Percentiles rank a stretch among this genome's conserved stretches.
Evolutionary conservation across 2,329 filamentous ascomycete species (phyloP).

Genomic region (Curvularia spicifera): DNA sequence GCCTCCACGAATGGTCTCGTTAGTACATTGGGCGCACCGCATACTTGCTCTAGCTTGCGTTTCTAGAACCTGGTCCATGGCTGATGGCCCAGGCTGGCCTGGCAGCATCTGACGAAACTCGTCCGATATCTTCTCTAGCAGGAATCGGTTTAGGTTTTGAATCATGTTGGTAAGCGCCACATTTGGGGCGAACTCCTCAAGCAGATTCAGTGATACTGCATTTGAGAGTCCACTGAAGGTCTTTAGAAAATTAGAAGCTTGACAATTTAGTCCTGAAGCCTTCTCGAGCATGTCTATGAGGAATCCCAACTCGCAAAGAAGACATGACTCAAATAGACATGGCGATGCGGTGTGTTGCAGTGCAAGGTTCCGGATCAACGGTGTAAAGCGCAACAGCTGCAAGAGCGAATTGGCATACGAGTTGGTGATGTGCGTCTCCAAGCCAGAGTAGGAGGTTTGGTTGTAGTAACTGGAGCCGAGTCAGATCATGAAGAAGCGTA

Average conservation of each 20-base stretch:
- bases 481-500: conserved; percentile 11
- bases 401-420: conserved; percentile 93
- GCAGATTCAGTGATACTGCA: conserved; percentile 74
- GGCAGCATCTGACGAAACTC: conserved; percentile 75
- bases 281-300: conserved; percentile 98
- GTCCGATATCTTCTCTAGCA: conserved; percentile 78
- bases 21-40: conserved; percentile 83
- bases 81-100: conserved; percentile 57
- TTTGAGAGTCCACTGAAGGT: conserved; percentile 84
- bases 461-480: conserved; percentile 77
- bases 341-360: conserved; percentile 86
- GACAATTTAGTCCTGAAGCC: conserved; percentile 89
- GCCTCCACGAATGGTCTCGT: conserved; percentile 80
- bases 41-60: conserved; percentile 77
- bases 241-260: conserved; percentile 93
- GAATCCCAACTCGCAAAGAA: conserved; percentile 93
- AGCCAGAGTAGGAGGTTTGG: conserved; percentile 85
- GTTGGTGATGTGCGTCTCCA: conserved; percentile 96
- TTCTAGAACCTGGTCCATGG: conserved; percentile 76
- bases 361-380: conserved; percentile 83
- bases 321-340: conserved; percentile 81
- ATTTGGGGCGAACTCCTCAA: conserved; percentile 81
- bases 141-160: conserved; percentile 83
- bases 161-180: conserved; percentile 80
- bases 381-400: conserved; percentile 90